A percentile compares a stretch with the other conserved stretches of the same genome.
phyloP scores from a whole-genome alignment of 2,329 filamentous ascomycete genomes.

The Thermothelomyces thermophilus region DNA sequence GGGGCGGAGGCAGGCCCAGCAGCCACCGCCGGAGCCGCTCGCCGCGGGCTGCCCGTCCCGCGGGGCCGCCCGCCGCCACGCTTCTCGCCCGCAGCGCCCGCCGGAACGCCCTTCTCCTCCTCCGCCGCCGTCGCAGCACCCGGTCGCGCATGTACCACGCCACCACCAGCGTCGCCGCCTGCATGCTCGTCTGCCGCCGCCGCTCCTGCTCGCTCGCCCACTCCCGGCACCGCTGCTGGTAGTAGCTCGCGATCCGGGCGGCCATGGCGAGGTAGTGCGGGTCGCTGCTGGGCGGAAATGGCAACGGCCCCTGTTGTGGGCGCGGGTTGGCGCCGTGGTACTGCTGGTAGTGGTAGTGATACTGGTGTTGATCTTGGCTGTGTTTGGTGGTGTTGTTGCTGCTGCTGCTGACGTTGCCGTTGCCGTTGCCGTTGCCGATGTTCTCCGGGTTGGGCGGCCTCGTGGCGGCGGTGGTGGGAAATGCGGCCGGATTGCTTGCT shows the following conservation, averaged over 20 bases:
- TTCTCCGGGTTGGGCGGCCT: no score
- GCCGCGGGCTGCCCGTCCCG: no score
- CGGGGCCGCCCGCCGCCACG: no score
- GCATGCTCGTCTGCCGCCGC: constrained; percentile 43
- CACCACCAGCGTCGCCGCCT: constrained; percentile 43
- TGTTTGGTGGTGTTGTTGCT: constrained; percentile 3
- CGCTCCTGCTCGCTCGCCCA: constrained; percentile 42
- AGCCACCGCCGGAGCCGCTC: no score
- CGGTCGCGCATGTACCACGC: constrained; percentile 45
- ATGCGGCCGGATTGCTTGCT: not conserved
- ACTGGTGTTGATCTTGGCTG: constrained; percentile 8
- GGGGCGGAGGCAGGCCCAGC: no score
- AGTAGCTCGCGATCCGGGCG: constrained; percentile 42
- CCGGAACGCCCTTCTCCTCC: not conserved
- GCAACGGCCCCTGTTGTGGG: no score
- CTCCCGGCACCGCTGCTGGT: constrained; percentile 42
- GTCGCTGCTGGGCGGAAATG: constrained; percentile 25
- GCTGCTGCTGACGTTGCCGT: not conserved
- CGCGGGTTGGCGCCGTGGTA: not conserved
- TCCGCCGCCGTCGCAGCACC: constrained; percentile 33
- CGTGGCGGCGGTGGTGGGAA: no score
- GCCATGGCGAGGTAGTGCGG: constrained; percentile 41
- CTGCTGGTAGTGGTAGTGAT: not conserved
- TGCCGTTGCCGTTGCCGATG: not conserved
- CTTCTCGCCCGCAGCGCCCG: no score